phyloP scores from a whole-genome alignment of 495 filamentous ascomycete species.

The Penicillium bialowiezense region DNA sequence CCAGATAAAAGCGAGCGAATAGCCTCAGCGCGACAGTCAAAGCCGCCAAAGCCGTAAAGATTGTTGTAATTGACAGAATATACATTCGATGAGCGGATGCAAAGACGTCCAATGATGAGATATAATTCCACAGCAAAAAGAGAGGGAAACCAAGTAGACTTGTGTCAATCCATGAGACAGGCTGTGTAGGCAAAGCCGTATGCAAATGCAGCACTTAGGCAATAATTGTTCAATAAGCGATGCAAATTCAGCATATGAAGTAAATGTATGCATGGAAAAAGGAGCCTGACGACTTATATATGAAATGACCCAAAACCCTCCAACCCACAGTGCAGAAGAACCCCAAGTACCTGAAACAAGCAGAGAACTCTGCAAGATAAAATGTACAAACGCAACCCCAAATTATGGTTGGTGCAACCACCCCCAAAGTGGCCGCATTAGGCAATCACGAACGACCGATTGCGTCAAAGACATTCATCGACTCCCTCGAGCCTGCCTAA shows the following conservation, averaged over 20 bases:
- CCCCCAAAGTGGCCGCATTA: conserved; percentile 8
- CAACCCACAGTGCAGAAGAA: too few species aligned
- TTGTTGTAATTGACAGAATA: conserved; percentile 16
- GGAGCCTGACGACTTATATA: too few species aligned
- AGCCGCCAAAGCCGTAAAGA: conserved; percentile 23
- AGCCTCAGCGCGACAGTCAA: conserved; percentile 32
- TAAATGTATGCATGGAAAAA: too few species aligned
- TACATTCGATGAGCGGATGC: conserved; percentile 3
- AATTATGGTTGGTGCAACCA: conserved; percentile 4
- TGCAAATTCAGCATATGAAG: too few species aligned
- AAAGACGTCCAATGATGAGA: not conserved
- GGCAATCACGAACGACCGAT: conserved; percentile 12
- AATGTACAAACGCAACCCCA: too few species aligned
- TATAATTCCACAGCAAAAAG: not conserved
- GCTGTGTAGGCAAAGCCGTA: not conserved
- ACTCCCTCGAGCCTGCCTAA: too few species aligned
- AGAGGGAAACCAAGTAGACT: not conserved
- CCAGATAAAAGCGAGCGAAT: conserved; percentile 27
- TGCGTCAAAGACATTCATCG: conserved; percentile 27
- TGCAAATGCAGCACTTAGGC: too few species aligned
- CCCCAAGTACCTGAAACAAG: too few species aligned
- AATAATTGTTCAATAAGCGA: too few species aligned
- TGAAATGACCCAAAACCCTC: too few species aligned
- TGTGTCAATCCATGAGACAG: not conserved
- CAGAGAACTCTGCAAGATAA: not conserved